Evolutionary conservation across 768 basidiomycete species (phyloP), one percentile per base, ranked within the genome.

Genomic region (Lactifluus pinguis): DNA sequence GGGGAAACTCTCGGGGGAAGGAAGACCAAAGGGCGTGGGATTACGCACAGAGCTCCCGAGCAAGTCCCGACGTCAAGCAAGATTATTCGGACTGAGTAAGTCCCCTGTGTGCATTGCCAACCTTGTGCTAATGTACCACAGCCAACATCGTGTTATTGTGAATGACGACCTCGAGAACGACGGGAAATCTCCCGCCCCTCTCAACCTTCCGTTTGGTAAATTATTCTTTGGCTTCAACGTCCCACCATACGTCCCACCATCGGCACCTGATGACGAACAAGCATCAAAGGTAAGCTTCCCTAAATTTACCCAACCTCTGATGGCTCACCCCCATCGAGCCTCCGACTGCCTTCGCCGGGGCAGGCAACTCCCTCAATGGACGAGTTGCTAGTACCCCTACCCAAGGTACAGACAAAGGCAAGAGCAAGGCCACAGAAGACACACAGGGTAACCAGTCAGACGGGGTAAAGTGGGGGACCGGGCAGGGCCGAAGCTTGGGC

Each of bases 171-270:
- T 93, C 14, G 89, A 90, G 60, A 77, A 82, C 17, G 86, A 86
- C 19, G 79, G 76, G 51, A 87, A 89, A 67, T 92, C 89, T 8
- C 95, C 97, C 4, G 94, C 92, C 0, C 86, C 93, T 8, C 77
- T 99, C 45, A 88, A 87, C 65, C 77, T 99, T 10, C 94, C 97
- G 0, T 87, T 89, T 65, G 97, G 97, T 13, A 88, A 97, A 66
- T 78, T 99, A 19, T 99, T 99, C 78, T 98, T 99, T 69, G 97
- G 97, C 10, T 99, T 87, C 76, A 88, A 89, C 61, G 81, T 90
- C 59, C 76, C 82, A 2, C 77, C 87, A 1, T 91, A 90, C 69
- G 77, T 74, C 3, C 83, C 83, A 7, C 80, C 84, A 2, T 53
- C 65, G 2, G n/a, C 61, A 32, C 57, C 52, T 14, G 61, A 67